phyloP scores from a whole-genome alignment of 2,329 filamentous ascomycete species.

The Aspergillus intermedius region DNA sequence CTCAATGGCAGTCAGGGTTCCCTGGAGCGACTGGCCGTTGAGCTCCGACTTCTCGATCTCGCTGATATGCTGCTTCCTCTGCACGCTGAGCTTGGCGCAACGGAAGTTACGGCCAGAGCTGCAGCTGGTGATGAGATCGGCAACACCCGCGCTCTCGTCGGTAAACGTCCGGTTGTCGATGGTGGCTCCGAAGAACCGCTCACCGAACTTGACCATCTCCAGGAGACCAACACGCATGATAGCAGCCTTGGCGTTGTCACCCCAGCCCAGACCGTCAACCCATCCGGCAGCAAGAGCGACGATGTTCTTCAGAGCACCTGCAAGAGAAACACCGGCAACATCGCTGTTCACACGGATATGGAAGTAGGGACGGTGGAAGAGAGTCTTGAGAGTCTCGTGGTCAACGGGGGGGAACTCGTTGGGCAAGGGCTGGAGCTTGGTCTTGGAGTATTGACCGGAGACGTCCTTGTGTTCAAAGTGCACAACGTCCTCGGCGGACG shows the following conservation, averaged over 20 bases:
- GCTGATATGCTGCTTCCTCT: slow-evolving; percentile 70
- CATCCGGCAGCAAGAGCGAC: slow-evolving; percentile 92
- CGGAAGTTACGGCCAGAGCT: slow-evolving; percentile 88
- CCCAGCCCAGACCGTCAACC: slow-evolving; percentile 92
- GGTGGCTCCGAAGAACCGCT: slow-evolving; percentile 81
- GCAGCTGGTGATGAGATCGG: slow-evolving; percentile 91
- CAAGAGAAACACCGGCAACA: slow-evolving; percentile 92
- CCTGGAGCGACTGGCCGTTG: slow-evolving; percentile 95
- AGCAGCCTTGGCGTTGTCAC: slow-evolving; percentile 97
- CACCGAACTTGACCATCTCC: slow-evolving; percentile 95
- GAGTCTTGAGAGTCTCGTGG: slow-evolving; percentile 70
- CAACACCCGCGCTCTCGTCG: slow-evolving; percentile 91
- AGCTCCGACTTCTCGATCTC: slow-evolving; percentile 85
- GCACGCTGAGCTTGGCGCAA: slow-evolving; percentile 81
- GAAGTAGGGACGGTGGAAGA: slow-evolving; percentile 97
- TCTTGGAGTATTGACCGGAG: slow-evolving; percentile 59
- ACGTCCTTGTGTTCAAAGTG: slow-evolving; percentile 61
- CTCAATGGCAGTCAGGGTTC: slow-evolving; percentile 83
- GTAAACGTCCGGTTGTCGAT: slow-evolving; percentile 83
- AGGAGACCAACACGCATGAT: slow-evolving; percentile 93
- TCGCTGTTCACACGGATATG: slow-evolving; percentile 90
- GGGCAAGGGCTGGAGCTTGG: slow-evolving; percentile 68
- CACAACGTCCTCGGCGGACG: slow-evolving; percentile 45
- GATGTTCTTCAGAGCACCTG: slow-evolving; percentile 94
- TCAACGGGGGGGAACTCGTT: slow-evolving; percentile 78